These are phyloP conservation scores for Aquilaria sinensis DNA, from an alignment of 345 rosid genomes.

Conservation along the genomic window DNA sequence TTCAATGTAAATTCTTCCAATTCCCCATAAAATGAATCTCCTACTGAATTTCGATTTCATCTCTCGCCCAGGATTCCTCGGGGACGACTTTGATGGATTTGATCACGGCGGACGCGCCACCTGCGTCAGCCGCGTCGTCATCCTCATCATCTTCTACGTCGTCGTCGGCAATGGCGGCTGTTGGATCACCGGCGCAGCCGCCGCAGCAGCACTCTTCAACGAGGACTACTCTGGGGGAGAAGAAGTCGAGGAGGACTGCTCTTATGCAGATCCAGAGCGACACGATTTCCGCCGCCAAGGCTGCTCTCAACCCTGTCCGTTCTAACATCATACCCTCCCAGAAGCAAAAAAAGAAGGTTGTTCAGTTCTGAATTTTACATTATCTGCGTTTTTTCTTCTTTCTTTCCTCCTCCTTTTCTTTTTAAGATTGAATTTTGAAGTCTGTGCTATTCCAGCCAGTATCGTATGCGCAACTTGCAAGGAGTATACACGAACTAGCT, in stretches of 20 bases:
- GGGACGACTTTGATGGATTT: slow-evolving; percentile 98
- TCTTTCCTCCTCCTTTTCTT: neutral
- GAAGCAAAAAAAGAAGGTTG: slow-evolving; percentile 34
- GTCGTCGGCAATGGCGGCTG: slow-evolving; percentile 17
- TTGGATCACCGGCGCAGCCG: slow-evolving; percentile 8
- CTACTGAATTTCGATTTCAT: neutral
- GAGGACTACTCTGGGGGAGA: slow-evolving; percentile 65
- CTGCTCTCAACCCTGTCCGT: slow-evolving; percentile 66
- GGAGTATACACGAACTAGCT: slow-evolving; percentile 98
- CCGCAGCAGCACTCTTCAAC: slow-evolving; percentile 32
- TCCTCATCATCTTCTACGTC: slow-evolving; percentile 32
- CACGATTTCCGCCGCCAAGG: slow-evolving; percentile 87
- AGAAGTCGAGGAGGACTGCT: slow-evolving; percentile 72
- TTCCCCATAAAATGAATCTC: neutral
- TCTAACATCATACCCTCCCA: slow-evolving; percentile 66
- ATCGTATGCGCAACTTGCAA: slow-evolving; percentile 94
- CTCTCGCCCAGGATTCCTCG: slow-evolving; percentile 56
- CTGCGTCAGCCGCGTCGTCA: slow-evolving; percentile 35
- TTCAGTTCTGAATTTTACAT: neutral
- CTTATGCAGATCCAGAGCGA: slow-evolving; percentile 92
- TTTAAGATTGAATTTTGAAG: neutral
- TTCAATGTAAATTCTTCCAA: no score
- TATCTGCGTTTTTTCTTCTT: neutral
- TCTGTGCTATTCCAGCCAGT: slow-evolving; percentile 61
- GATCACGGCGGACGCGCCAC: slow-evolving; percentile 83